Evolutionary conservation across 441 rosid species (phyloP).

Genomic region (Erodium trifolium): DNA sequence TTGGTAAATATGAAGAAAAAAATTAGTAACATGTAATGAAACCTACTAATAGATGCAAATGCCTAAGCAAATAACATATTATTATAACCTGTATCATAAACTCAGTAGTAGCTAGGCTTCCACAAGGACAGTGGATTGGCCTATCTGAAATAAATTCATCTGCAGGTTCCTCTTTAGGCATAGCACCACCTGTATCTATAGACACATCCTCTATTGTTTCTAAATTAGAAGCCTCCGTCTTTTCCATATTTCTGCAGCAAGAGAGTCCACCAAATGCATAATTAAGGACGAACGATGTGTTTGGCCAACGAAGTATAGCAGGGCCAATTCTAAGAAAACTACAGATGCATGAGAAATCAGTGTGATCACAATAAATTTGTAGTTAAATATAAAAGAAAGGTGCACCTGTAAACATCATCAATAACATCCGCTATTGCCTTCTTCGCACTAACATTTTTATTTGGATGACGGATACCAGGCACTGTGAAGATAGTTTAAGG

Average conservation of each 20-base stretch:
- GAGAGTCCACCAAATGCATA: conserved; percentile 14
- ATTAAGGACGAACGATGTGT: background rate
- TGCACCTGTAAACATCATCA: conserved; percentile 25
- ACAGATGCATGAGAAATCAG: background rate
- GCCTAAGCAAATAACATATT: conserved; percentile 5
- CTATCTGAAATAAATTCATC: conserved; percentile 9
- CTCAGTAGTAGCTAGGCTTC: conserved; percentile 15
- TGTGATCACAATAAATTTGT: background rate
- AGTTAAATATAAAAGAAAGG: background rate
- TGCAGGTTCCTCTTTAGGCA: conserved; percentile 16
- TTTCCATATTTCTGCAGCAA: conserved; percentile 24
- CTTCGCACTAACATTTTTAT: conserved; percentile 14
- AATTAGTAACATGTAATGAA: background rate
- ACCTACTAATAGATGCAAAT: conserved; percentile 6
- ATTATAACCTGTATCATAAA: conserved; percentile 22
- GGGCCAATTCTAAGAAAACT: conserved; percentile 6
- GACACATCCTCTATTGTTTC: conserved; percentile 11
- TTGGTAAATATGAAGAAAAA: background rate
- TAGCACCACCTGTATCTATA: conserved; percentile 8
- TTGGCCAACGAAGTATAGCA: background rate
- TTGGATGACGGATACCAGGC: background rate
- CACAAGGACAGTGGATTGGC: conserved; percentile 22
- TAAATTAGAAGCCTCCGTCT: conserved; percentile 16
- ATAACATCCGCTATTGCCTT: conserved; percentile 20
- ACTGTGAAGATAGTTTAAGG: conserved; percentile 12